These are phyloP conservation scores for Pachysandra terminalis DNA, from an alignment of 164 flowering plant species.

Conservation along the genomic window DNA sequence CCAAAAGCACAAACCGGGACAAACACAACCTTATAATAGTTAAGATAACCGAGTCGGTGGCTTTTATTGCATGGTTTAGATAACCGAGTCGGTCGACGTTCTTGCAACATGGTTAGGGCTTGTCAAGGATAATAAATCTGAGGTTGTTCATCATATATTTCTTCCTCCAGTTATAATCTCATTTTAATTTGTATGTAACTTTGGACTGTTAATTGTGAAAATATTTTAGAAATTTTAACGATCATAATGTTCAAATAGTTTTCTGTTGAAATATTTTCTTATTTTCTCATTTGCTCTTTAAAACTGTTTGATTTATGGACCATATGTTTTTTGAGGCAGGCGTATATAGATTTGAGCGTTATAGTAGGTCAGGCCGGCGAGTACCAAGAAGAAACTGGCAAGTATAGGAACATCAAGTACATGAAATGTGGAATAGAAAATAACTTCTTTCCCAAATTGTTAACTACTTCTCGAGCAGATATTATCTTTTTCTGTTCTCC, in stretches of 20 bases:
- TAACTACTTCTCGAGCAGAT: conserved; percentile 46
- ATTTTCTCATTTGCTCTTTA: background rate
- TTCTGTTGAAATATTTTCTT: background rate
- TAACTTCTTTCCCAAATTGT: conserved; percentile 68
- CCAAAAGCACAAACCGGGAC: too few species aligned
- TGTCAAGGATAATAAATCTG: background rate
- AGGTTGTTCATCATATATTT: background rate
- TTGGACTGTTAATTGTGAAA: too few species aligned
- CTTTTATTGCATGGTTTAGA: too few species aligned
- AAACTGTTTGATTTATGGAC: background rate
- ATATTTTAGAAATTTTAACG: too few species aligned
- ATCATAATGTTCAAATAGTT: background rate
- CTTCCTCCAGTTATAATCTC: background rate
- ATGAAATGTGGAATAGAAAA: conserved; percentile 64
- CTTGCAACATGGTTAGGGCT: background rate
- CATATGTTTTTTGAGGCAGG: conserved; percentile 40
- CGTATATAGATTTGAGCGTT: conserved; percentile 74
- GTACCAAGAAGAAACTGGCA: conserved; percentile 38
- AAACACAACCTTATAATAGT: too few species aligned
- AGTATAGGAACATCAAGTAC: conserved; percentile 63
- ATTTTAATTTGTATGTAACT: too few species aligned
- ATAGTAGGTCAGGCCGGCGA: conserved; percentile 70
- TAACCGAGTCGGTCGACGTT: background rate
- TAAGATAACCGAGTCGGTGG: too few species aligned
- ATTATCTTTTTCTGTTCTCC: conserved; percentile 93